Evolutionary conservation across 208 protist genomes (phyloP).

Genomic region (Vickermania spadyakhi): DNA sequence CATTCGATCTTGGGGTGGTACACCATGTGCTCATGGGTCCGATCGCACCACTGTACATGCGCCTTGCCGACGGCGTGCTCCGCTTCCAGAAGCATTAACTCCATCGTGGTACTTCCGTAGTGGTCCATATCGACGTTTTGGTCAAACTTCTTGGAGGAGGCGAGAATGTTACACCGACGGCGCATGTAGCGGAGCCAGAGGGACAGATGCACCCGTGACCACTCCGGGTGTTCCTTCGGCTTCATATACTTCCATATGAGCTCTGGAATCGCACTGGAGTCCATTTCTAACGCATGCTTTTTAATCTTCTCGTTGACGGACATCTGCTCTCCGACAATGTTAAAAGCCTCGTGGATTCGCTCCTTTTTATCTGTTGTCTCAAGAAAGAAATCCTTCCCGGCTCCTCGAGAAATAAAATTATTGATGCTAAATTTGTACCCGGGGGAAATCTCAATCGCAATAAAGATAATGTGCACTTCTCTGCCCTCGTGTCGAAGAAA

Average conservation of each 20-base stretch:
- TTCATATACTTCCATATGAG: neutral
- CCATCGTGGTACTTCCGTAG: conserved; percentile 2
- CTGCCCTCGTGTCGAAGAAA: neutral
- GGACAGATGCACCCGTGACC: neutral
- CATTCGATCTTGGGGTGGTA: neutral
- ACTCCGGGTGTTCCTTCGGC: neutral
- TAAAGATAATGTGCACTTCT: neutral
- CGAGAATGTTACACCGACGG: neutral
- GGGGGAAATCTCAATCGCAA: neutral
- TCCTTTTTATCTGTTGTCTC: neutral
- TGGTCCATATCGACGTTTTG: neutral
- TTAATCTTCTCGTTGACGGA: neutral
- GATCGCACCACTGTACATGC: neutral
- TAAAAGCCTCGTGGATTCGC: neutral
- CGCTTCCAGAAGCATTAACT: conserved; percentile 1
- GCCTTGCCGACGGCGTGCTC: neutral
- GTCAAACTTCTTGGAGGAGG: neutral
- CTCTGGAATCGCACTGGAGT: neutral
- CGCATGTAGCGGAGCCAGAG: conserved; percentile 2
- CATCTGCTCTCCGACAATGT: neutral
- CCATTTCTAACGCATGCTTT: neutral
- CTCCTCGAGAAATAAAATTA: neutral
- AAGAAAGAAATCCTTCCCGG: neutral
- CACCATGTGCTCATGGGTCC: neutral
- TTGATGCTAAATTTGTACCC: neutral